Percentiles rank a stretch among this genome's conserved stretches.
phyloP scores from a whole-genome alignment of 2,329 filamentous ascomycete species.

The Colletotrichum musae region DNA sequence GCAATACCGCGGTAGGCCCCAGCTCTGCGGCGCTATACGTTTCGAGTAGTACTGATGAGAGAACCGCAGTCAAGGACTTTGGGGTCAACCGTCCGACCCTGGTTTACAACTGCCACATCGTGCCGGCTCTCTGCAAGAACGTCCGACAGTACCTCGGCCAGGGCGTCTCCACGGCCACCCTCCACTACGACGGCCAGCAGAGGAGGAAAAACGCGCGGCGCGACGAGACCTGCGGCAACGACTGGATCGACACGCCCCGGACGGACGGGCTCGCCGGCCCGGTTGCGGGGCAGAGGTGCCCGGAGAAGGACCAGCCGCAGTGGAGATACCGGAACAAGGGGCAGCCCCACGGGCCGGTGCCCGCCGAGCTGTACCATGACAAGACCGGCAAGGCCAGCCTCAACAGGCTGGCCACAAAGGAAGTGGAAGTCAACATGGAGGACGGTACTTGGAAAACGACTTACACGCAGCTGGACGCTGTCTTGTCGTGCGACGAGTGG shows the following conservation, averaged over 20 bases:
- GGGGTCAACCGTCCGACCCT: neutral
- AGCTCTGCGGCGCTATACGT: too few relatives aligned
- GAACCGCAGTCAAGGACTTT: neutral
- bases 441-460: too few relatives aligned
- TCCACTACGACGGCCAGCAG: neutral
- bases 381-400: too few relatives aligned
- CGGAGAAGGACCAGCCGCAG: neutral
- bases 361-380: too few relatives aligned
- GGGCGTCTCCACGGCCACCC: neutral
- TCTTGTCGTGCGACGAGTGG: neutral
- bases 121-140: conserved; percentile 4
- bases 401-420: too few relatives aligned
- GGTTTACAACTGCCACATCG: neutral
- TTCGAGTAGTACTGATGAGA: too few relatives aligned
- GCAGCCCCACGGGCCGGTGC: too few relatives aligned
- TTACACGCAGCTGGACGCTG: too few relatives aligned
- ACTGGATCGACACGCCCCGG: neutral
- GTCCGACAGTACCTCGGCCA: neutral
- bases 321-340: neutral
- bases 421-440: too few relatives aligned
- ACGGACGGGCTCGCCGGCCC: too few relatives aligned
- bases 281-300: neutral
- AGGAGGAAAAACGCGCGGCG: neutral
- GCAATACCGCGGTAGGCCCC: too few relatives aligned
- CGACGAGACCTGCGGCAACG: neutral